Conservation (phyloP, 805 yeast genomes). For the Nakazawaea ambrosiae region DNA sequence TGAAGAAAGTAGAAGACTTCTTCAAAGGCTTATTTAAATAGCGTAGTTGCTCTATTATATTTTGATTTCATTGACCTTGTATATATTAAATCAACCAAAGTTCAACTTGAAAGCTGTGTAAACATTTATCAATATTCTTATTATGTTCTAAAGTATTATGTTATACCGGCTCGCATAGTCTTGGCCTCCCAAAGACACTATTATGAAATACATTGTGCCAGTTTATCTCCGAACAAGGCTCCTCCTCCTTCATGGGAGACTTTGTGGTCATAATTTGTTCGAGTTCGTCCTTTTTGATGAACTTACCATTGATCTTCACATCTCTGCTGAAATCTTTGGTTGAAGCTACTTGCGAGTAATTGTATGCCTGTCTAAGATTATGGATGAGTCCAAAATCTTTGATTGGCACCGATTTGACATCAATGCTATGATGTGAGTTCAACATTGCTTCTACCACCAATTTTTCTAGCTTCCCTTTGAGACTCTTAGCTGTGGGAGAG, state of each 20-base stretch:
- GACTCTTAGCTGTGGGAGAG: too few species aligned
- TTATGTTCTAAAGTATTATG: too few species aligned
- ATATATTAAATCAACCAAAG: too few species aligned
- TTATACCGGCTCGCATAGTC: constrained; percentile 6
- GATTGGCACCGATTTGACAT: constrained; percentile 8
- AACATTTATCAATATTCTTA: constrained; percentile 1
- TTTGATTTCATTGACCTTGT: neutral
- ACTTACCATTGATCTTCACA: constrained; percentile 5
- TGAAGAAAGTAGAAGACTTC: constrained; percentile 51
- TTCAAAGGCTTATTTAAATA: constrained; percentile 52
- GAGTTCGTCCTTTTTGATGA: constrained; percentile 7
- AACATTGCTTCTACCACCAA: too few species aligned
- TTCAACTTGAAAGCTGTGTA: neutral
- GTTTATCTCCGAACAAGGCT: constrained; percentile 39
- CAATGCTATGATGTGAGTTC: too few species aligned
- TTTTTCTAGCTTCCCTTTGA: too few species aligned
- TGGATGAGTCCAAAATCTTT: constrained; percentile 10
- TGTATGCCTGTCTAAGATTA: constrained; percentile 14
- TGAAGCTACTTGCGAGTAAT: constrained; percentile 15
- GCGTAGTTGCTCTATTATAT: constrained; percentile 21
- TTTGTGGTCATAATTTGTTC: constrained; percentile 3
- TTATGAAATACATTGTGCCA: constrained; percentile 47
- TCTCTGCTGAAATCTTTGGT: neutral
- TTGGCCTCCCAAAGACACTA: constrained; percentile 41
- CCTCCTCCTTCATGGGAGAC: too few species aligned